Conservation (phyloP, 805 yeast genomes). For the Yamadazyma ubonensis region DNA sequence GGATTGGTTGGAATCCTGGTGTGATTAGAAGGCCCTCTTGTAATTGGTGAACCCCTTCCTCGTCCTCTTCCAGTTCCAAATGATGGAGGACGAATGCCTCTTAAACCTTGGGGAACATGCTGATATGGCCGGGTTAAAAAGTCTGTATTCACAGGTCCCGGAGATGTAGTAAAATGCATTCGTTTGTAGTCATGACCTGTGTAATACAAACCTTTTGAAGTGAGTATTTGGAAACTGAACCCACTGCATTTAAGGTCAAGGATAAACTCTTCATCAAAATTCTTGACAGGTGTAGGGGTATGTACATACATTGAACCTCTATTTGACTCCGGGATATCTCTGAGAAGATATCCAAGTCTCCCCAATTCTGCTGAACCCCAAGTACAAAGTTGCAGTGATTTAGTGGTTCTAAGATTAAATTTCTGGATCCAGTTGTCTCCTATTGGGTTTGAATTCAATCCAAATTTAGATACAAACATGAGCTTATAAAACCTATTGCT, state of each 20-base stretch:
- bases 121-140: not conserved
- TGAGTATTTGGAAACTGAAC: constrained; percentile 57
- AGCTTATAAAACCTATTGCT: constrained; percentile 16
- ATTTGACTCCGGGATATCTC: constrained; percentile 24
- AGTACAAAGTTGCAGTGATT: constrained; percentile 40
- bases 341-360: constrained; percentile 45
- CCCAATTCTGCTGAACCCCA: constrained; percentile 51
- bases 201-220: constrained; percentile 55
- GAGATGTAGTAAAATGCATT: constrained; percentile 18
- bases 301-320: constrained; percentile 27
- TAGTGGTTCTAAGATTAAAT: constrained; percentile 37
- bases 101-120: not conserved
- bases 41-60: not conserved
- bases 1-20: constrained; percentile 14
- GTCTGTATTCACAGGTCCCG: constrained; percentile 25
- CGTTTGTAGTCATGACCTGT: constrained; percentile 45
- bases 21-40: not conserved
- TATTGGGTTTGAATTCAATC: constrained; percentile 37
- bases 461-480: constrained; percentile 46
- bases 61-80: not conserved
- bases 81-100: constrained; percentile 7
- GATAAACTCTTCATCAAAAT: constrained; percentile 33
- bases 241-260: constrained; percentile 63
- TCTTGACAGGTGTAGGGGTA: constrained; percentile 37
- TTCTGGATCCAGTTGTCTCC: constrained; percentile 51